Percentiles rank a stretch among this genome's conserved stretches.
Conservation (phyloP, 2,329 filamentous ascomycete genomes). For the Talaromyces sp. region DNA sequence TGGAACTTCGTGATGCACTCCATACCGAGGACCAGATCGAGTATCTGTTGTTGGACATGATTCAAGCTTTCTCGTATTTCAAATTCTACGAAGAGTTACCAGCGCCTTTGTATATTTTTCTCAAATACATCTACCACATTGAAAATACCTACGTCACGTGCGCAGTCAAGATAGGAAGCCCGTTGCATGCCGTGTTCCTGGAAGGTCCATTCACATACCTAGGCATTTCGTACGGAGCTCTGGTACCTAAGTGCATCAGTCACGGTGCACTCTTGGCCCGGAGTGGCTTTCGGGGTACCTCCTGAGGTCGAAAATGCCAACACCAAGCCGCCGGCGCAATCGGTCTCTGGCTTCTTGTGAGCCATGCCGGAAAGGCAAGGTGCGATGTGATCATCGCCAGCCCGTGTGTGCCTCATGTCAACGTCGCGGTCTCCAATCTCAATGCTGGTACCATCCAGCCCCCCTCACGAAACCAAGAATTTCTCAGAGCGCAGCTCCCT, state of each 20-base stretch:
- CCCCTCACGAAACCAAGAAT: constrained; percentile 11
- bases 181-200: too few species aligned
- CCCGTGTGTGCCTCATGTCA: constrained; percentile 23
- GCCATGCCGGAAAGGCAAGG: constrained; percentile 22
- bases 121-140: neutral
- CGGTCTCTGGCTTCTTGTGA: constrained; percentile 23
- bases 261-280: too few species aligned
- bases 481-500: constrained; percentile 1
- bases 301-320: constrained; percentile 3
- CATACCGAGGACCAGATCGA: too few species aligned
- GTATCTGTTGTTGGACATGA: too few species aligned
- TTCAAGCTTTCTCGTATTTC: too few species aligned
- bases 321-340: constrained; percentile 17
- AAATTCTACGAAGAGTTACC: neutral
- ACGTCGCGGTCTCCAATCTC: constrained; percentile 17
- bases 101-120: neutral
- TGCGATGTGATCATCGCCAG: constrained; percentile 21
- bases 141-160: neutral
- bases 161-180: too few species aligned
- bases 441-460: constrained; percentile 26
- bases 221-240: too few species aligned
- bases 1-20: too few species aligned
- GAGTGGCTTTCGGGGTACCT: neutral
- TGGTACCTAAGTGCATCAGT: too few species aligned
- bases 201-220: too few species aligned